Evolutionary conservation across 2,329 filamentous ascomycete genomes (phyloP), one percentile per base, ranked within the genome.

Genomic region (Hortaea sp.): DNA sequence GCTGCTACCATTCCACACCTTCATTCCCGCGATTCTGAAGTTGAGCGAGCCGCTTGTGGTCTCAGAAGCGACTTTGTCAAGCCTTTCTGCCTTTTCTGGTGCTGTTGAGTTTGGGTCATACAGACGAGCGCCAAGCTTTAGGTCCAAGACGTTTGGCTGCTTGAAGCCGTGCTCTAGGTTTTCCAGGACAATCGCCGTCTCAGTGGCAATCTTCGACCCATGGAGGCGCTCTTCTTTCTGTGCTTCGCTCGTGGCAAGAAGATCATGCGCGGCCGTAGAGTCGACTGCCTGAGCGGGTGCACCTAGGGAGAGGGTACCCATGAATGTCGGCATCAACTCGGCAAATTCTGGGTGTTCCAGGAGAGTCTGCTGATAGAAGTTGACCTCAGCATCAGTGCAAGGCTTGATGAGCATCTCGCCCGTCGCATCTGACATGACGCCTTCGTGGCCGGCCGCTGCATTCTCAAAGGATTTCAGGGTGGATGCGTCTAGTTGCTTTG

Each of bases 371-470:
- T 95, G 79, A 73, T 98, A 98, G 66, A 98, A 98, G 39, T 81
- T 76, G 57, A 97, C 80, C 69, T 98, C 92, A 53, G 81, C 75
- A 52, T 80, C 70, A 0, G 86, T 94, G 66, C 90, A 97, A 12
- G 92, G 92, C 68, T 98, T 98, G 63, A 95, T 87, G 63, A 98
- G 85, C 31, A 97, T 74, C 53, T 84, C 79, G 63, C 92, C 92
- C 44, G 86, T 81, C 46, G 77, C 74, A 61, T 94, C 88, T 62
- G 84, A 88, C 58, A 94, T 78, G 41, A 94, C 90, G 53, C 92
- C 92, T 56, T 94, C 89, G 69, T 94, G 87, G 67, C 87, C 87
- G 52, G 87, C 87, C 51, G 88, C 87, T 43, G 84, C 85, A 60
- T 87, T 75, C 57, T 79, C 78, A 67, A 84, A 92, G 45, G 81